Evolutionary conservation across 805 yeast species (phyloP).

Genomic region (Yarrowia osloensis): DNA sequence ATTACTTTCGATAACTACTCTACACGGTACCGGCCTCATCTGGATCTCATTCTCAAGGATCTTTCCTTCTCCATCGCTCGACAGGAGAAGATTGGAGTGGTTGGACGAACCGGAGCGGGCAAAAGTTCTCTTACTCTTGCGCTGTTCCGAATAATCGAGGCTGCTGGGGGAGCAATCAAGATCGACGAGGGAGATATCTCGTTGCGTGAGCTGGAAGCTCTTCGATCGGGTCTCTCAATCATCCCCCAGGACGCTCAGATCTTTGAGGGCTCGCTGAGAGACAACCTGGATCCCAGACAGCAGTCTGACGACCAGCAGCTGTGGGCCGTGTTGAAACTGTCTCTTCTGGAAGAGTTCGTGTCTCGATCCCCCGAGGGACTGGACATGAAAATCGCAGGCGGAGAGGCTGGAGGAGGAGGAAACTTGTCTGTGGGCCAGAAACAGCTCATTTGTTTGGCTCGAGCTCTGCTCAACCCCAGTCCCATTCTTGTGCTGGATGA

Average conservation of each 20-base stretch:
- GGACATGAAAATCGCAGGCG: constrained; percentile 60
- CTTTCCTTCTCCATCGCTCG: constrained; percentile 54
- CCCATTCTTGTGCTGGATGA: constrained; percentile 76
- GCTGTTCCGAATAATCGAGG: constrained; percentile 65
- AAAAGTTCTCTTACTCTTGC: constrained; percentile 75
- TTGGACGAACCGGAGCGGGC: constrained; percentile 93
- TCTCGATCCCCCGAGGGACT: constrained; percentile 45
- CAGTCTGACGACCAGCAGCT: constrained; percentile 56
- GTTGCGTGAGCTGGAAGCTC: constrained; percentile 62
- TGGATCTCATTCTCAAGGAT: constrained; percentile 66
- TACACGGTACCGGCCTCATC: constrained; percentile 62
- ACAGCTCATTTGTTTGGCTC: constrained; percentile 74
- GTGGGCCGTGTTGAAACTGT: constrained; percentile 65
- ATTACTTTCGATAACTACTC: constrained; percentile 59
- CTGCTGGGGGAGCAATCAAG: constrained; percentile 52
- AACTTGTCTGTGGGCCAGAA: constrained; percentile 82
- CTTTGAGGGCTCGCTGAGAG: constrained; percentile 75
- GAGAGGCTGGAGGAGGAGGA: constrained; percentile 76
- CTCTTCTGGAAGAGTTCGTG: constrained; percentile 56
- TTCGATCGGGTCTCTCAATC: constrained; percentile 71
- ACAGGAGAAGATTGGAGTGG: constrained; percentile 74
- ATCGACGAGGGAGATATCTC: constrained; percentile 74
- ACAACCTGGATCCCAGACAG: constrained; percentile 76
- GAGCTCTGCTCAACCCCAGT: constrained; percentile 71
- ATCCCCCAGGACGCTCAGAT: constrained; percentile 90